These are phyloP conservation scores for Myriosclerotinia duriaeana DNA, from an alignment of 2,329 filamentous ascomycete genomes.

Conservation along the genomic window DNA sequence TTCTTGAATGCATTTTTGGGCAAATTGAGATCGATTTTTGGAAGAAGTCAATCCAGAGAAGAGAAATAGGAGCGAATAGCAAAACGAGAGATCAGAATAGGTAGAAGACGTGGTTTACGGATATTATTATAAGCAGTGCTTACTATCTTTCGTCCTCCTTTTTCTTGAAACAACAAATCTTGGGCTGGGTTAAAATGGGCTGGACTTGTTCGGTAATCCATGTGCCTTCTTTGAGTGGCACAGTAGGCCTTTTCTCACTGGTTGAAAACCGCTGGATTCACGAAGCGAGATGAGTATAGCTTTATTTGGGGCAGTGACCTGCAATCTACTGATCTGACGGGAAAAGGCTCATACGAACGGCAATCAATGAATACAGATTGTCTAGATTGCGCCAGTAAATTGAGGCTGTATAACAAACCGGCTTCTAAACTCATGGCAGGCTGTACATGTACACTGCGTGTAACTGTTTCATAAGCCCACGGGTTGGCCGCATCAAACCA, in stretches of 20 bases:
- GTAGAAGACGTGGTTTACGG: background rate
- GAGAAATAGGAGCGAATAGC: background rate
- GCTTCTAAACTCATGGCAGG: background rate
- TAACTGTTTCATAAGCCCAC: background rate
- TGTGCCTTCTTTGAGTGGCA: slow-evolving; percentile 5
- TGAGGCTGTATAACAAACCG: background rate
- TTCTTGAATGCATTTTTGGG: background rate
- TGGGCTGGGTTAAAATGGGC: background rate
- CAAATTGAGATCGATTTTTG: background rate
- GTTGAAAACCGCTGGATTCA: background rate
- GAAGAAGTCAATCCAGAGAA: background rate
- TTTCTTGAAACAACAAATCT: background rate
- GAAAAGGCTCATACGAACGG: background rate
- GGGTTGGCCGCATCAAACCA: background rate
- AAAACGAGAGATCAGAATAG: background rate
- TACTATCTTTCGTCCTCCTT: background rate
- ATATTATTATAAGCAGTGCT: background rate
- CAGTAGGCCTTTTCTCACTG: background rate
- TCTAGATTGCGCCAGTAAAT: background rate
- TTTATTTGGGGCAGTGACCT: slow-evolving; percentile 2
- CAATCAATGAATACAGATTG: background rate
- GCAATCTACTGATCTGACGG: background rate
- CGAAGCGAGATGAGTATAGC: slow-evolving; percentile 10
- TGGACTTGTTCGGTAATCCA: background rate
- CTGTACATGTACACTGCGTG: background rate